A percentile compares a stretch with the other conserved stretches of the same genome.
Evolutionary conservation across 495 filamentous ascomycete genomes (phyloP).

Genomic region (Friedmanniomyces simplex): DNA sequence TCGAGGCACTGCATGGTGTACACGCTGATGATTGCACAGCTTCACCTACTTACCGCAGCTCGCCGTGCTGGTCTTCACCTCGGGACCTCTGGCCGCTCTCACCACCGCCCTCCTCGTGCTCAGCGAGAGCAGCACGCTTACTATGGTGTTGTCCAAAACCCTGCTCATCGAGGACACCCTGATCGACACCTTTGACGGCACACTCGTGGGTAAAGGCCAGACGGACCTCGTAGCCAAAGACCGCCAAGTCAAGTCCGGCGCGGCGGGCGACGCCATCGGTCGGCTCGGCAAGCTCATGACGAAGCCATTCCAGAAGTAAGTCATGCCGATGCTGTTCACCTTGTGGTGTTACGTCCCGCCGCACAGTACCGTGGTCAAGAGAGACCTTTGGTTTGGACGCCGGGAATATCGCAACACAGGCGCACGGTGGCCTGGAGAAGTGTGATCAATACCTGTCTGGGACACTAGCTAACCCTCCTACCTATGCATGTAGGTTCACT

Average conservation of each 20-base stretch:
- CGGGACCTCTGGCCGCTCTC: conserved; percentile 72
- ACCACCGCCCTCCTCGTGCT: conserved; percentile 69
- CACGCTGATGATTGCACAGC: background rate
- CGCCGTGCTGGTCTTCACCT: conserved; percentile 67
- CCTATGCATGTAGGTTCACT: conserved; percentile 38
- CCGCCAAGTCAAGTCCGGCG: conserved; percentile 54
- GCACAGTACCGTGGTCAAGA: no score
- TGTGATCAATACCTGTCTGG: background rate
- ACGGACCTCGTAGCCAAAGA: conserved; percentile 55
- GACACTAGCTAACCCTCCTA: background rate
- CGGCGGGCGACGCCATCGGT: conserved; percentile 43
- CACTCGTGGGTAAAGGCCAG: conserved; percentile 29
- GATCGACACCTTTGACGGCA: conserved; percentile 83
- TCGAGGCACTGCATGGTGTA: background rate
- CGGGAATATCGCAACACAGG: no score
- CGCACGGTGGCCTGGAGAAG: no score
- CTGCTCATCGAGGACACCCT: conserved; percentile 72
- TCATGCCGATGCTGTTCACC: background rate
- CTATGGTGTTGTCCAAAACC: conserved; percentile 59
- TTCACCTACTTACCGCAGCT: conserved; percentile 88
- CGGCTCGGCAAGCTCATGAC: conserved; percentile 65
- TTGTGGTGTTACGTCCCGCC: no score
- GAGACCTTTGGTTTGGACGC: no score
- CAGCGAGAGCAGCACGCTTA: conserved; percentile 69
- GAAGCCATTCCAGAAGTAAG: conserved; percentile 49